Conservation (phyloP, 352 stramenopile genomes). For the Phytophthora foliorum region DNA sequence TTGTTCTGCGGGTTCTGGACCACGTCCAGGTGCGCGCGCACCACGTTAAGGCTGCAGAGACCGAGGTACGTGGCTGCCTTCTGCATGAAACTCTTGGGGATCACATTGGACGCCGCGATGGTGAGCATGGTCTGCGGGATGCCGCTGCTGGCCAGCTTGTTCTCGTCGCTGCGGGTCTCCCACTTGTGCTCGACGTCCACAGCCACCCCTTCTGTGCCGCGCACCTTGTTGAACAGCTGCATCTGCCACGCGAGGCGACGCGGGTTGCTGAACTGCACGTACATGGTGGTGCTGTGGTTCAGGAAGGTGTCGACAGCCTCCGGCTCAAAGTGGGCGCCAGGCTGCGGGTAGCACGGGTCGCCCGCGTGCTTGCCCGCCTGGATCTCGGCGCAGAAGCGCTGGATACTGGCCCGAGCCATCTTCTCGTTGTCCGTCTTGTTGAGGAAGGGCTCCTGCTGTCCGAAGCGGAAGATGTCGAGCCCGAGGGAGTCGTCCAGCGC, state of each 20-base stretch:
- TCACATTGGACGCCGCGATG: conserved; percentile 84
- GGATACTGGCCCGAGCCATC: conserved; percentile 60
- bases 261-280: conserved; percentile 85
- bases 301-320: conserved; percentile 73
- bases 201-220: conserved; percentile 77
- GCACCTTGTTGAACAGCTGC: conserved; percentile 69
- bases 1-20: conserved; percentile 85
- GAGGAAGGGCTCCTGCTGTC: conserved; percentile 78
- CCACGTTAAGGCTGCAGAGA: conserved; percentile 95
- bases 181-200: conserved; percentile 87
- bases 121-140: conserved; percentile 87
- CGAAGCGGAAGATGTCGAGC: conserved; percentile 90
- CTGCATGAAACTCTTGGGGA: conserved; percentile 85
- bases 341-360: conserved; percentile 60
- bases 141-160: conserved; percentile 72
- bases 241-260: conserved; percentile 81
- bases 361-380: conserved; percentile 78
- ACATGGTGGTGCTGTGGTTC: conserved; percentile 83
- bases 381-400: conserved; percentile 76
- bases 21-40: conserved; percentile 96
- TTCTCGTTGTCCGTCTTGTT: conserved; percentile 71
- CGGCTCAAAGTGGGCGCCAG: conserved; percentile 68
- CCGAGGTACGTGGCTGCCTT: conserved; percentile 91
- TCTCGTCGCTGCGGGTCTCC: conserved; percentile 84
- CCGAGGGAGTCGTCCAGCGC: conserved; percentile 86